These are phyloP conservation scores for Irineochytrium annulatum DNA, from an alignment of 192 early-diverging fungal genomes.

Conservation along the genomic window DNA sequence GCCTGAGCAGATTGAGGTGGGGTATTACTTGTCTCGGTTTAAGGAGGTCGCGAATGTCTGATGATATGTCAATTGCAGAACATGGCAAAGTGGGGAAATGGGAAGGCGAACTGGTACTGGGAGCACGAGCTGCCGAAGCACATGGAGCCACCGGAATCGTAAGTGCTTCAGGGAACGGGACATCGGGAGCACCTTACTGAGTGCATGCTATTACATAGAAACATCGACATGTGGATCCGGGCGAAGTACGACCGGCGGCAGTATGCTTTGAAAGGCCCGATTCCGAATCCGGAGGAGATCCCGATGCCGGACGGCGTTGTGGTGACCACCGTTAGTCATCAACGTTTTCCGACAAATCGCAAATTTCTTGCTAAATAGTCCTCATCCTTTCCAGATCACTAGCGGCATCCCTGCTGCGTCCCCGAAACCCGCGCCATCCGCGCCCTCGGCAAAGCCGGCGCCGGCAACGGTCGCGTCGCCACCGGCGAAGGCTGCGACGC, in stretches of 20 bases:
- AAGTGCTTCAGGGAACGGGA: constrained; percentile 10
- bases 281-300: constrained; percentile 71
- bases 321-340: not conserved
- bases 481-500: constrained; percentile 1
- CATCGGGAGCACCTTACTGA: not conserved
- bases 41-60: not conserved
- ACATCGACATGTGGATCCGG: constrained; percentile 70
- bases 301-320: constrained; percentile 8
- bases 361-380: not conserved
- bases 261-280: constrained; percentile 65
- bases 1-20: constrained; percentile 63
- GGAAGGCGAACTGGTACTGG: constrained; percentile 43
- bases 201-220: constrained; percentile 24
- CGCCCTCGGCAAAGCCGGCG: constrained; percentile 8
- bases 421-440: constrained; percentile 3
- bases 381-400: not conserved
- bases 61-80: constrained; percentile 20
- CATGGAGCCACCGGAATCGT: constrained; percentile 54
- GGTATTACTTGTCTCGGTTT: not conserved
- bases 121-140: constrained; percentile 45
- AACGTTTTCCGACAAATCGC: not conserved
- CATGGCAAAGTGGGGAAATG: constrained; percentile 79
- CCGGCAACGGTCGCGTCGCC: constrained; percentile 5
- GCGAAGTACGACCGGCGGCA: constrained; percentile 76
- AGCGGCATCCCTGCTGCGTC: constrained; percentile 17